Evolutionary conservation across 169 alveolate species (phyloP).

Genomic region (Plasmodium gonderi): DNA sequence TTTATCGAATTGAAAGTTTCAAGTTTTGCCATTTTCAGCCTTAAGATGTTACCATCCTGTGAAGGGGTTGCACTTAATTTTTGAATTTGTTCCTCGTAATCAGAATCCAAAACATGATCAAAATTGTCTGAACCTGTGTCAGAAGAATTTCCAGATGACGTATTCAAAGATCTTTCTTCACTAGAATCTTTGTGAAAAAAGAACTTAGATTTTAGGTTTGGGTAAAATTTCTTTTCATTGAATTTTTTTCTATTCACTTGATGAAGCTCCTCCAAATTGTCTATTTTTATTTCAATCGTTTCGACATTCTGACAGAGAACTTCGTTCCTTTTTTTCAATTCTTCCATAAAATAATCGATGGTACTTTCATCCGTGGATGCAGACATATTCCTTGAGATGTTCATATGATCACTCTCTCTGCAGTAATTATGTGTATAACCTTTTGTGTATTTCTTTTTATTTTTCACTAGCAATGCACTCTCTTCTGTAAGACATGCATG

Average conservation of each 20-base stretch:
- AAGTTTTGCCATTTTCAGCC: conserved; percentile 22
- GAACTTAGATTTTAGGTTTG: background rate
- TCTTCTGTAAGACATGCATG: background rate
- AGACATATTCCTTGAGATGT: background rate
- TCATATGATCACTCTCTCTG: background rate
- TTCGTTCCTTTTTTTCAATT: conserved; percentile 32
- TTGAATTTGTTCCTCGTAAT: conserved; percentile 1
- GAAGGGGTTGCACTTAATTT: background rate
- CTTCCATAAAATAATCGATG: conserved; percentile 19
- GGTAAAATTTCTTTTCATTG: conserved; percentile 39
- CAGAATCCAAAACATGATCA: conserved; percentile 18
- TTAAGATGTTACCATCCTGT: conserved; percentile 12
- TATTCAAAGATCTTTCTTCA: background rate
- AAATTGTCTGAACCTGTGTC: background rate
- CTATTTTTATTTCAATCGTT: background rate
- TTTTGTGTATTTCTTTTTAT: background rate
- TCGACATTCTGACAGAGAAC: conserved; percentile 17
- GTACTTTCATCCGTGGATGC: conserved; percentile 20
- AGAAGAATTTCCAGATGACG: background rate
- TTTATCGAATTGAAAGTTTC: conserved; percentile 65
- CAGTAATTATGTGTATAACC: background rate
- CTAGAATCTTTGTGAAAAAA: background rate
- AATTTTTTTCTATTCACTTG: conserved; percentile 3
- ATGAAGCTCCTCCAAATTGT: background rate
- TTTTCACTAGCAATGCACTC: background rate